Evolutionary conservation across 1,284 basidiomycete species (phyloP), one percentile per base, ranked within the genome.

Genomic region (Apiotrichum brassicae): DNA sequence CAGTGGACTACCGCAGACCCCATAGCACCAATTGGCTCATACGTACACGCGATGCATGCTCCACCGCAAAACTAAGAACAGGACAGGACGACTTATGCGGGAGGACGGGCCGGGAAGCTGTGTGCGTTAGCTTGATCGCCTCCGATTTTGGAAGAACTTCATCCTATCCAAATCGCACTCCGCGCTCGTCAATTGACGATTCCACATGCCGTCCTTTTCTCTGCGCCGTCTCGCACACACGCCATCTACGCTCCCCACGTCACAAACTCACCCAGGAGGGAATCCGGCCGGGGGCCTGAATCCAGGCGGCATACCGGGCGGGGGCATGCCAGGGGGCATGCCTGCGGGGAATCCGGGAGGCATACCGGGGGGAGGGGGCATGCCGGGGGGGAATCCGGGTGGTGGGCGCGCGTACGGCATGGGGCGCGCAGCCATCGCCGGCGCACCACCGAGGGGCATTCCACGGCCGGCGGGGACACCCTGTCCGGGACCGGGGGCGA

Each of bases 381-480:
- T 74, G 18, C 90, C 90, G 56, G 89, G 86, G 44, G 88, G 87
- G 66, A 75, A 75, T 14, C 74, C 75, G 18, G 75, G 71, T 34
- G 75, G 76, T 30, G 75, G 75, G 51, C 79, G 69, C 34, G 76
- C 79, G 60, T 91, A 91, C 8, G 86, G 82, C 81, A 86, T 86
- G 23, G 87, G 87, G 40, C 88, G 85, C 52, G 87, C 84, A 42
- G 82, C 83, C 72, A 89, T 78, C 14, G 82, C 78, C 39, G 84
- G 83, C 25, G 78, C 79, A 9, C 58, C 65, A 57, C 89, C 90
- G 79, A 93, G 84, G 79, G 92, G 92, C 82, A 97, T 95, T 45
- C 95, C 94, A 65, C 94, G 85, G 58, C 95, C 94, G 51, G 94
- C 92, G 65, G 93, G 89, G 76, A 90, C 85, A 62, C 92, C 95